Percentiles rank a stretch among this genome's conserved stretches.
phyloP scores from a whole-genome alignment of 2,329 filamentous ascomycete species.

The Cladosporium sp. region DNA sequence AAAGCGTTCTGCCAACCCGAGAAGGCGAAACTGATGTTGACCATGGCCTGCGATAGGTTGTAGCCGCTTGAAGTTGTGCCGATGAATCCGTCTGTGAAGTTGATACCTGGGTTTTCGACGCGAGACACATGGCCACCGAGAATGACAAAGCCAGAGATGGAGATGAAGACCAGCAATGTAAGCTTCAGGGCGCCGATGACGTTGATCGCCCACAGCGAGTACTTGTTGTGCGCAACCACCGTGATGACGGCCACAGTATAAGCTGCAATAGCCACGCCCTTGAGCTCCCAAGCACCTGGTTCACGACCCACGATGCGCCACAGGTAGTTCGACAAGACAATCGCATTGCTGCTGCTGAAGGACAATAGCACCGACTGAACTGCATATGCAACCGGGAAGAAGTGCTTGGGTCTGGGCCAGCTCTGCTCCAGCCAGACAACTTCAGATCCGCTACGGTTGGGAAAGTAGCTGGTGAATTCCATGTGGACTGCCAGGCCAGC shows the following conservation, averaged over 20 bases:
- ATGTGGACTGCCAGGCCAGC: conserved; percentile 56
- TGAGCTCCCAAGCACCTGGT: conserved; percentile 57
- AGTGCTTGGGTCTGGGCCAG: conserved; percentile 58
- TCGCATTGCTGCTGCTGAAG: conserved; percentile 61
- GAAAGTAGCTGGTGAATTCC: conserved; percentile 61
- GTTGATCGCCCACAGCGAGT: conserved; percentile 53
- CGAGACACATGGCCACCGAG: conserved; percentile 52
- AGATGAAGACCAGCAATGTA: conserved; percentile 53
- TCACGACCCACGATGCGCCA: conserved; percentile 51
- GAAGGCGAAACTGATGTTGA: conserved; percentile 48
- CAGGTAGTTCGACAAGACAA: conserved; percentile 56
- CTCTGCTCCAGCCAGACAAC: conserved; percentile 66
- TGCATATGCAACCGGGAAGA: conserved; percentile 61
- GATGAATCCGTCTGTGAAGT: conserved; percentile 53
- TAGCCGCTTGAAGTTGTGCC: conserved; percentile 41
- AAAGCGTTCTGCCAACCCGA: conserved; percentile 56
- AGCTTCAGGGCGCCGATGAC: conserved; percentile 56
- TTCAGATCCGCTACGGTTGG: conserved; percentile 56
- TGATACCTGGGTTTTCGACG: conserved; percentile 47
- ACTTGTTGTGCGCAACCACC: conserved; percentile 52
- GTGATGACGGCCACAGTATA: conserved; percentile 52
- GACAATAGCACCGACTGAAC: conserved; percentile 60
- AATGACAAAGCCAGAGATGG: conserved; percentile 54
- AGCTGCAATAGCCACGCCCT: conserved; percentile 60
- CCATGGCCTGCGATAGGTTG: conserved; percentile 54